Conservation (phyloP, 306 rosid species). For the Betula pendula region DNA sequence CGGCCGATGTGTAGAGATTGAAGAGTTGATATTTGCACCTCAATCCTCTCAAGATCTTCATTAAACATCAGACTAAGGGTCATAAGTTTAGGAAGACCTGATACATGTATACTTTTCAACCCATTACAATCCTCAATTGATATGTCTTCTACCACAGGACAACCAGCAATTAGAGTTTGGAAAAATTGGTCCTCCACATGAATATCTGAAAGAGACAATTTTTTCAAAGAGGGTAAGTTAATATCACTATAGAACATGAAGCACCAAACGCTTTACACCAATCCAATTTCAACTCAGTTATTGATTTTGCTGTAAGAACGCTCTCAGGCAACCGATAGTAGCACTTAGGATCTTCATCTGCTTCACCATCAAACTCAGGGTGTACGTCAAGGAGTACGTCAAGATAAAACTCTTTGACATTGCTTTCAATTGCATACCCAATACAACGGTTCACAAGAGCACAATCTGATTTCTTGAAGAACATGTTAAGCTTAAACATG, state of each 20-base stretch:
- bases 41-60: not conserved
- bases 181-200: not conserved
- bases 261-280: constrained; percentile 13
- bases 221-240: not conserved
- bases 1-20: not conserved
- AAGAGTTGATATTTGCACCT: not conserved
- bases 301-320: constrained; percentile 25
- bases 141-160: not conserved
- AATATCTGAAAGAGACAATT: not conserved
- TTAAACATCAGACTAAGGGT: not conserved
- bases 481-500: too few species aligned
- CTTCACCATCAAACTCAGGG: too few species aligned
- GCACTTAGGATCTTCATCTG: too few species aligned
- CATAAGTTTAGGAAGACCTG: not conserved
- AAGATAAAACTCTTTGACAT: constrained; percentile 27
- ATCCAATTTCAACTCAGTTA: constrained; percentile 4
- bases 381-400: too few species aligned
- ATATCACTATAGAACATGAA: not conserved
- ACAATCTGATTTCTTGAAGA: too few species aligned
- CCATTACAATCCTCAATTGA: not conserved
- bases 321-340: constrained; percentile 14
- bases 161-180: not conserved
- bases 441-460: constrained; percentile 14
- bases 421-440: constrained; percentile 24
- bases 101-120: not conserved